These are phyloP conservation scores for Macrophomina tecta DNA, from an alignment of 2,329 filamentous ascomycete genomes.

Conservation along the genomic window DNA sequence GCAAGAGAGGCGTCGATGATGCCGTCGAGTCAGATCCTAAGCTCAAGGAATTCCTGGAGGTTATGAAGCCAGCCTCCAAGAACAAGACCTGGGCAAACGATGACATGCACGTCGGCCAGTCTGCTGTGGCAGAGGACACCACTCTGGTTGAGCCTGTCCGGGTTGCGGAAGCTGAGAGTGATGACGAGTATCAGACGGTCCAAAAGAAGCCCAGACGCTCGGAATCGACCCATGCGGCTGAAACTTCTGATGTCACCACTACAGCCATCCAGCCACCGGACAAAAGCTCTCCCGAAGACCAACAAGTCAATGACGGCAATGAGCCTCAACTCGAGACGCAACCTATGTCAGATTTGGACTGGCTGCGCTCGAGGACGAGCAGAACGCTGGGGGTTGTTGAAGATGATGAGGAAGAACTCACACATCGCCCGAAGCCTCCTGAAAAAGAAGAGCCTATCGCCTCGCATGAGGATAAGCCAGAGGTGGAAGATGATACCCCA, in stretches of 20 bases:
- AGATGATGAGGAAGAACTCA: slow-evolving; percentile 63
- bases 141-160: slow-evolving; percentile 34
- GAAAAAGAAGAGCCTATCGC: slow-evolving; percentile 28
- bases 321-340: slow-evolving; percentile 32
- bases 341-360: slow-evolving; percentile 79
- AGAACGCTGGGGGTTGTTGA: slow-evolving; percentile 84
- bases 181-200: slow-evolving; percentile 76
- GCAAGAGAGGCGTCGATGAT: slow-evolving; percentile 66
- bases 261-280: neutral
- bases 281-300: neutral
- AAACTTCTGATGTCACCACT: slow-evolving; percentile 12
- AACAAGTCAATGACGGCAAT: slow-evolving; percentile 29
- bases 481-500: slow-evolving; percentile 28
- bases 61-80: slow-evolving; percentile 75
- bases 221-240: slow-evolving; percentile 12
- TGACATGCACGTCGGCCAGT: slow-evolving; percentile 39
- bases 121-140: slow-evolving; percentile 32
- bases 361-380: slow-evolving; percentile 88
- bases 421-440: slow-evolving; percentile 22
- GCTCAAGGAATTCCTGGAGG: slow-evolving; percentile 82
- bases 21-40: slow-evolving; percentile 70
- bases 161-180: slow-evolving; percentile 62
- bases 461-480: slow-evolving; percentile 16
- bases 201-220: slow-evolving; percentile 52
- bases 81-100: slow-evolving; percentile 68